Evolutionary conservation across 192 early-diverging fungal species (phyloP).

Genomic region (Coemansia sp.): DNA sequence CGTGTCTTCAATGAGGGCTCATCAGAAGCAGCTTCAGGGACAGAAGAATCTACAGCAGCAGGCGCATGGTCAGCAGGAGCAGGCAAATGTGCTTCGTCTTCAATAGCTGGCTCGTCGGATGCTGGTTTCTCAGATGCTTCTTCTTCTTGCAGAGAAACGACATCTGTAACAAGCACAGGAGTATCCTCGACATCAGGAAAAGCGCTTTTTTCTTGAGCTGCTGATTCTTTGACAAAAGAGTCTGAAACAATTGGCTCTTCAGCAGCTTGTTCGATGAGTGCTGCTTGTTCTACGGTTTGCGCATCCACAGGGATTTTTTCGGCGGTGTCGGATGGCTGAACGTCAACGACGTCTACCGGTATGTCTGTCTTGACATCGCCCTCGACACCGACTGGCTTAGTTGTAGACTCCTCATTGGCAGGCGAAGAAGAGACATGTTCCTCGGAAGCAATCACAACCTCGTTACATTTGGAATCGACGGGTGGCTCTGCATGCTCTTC

Average conservation of each 20-base stretch:
- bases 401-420: background rate
- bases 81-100: background rate
- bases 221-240: too few relatives aligned
- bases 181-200: background rate
- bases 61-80: background rate
- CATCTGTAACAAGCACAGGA: background rate
- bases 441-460: background rate
- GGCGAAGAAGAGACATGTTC: background rate
- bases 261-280: background rate
- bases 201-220: background rate
- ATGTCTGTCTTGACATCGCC: background rate
- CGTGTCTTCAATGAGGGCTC: background rate
- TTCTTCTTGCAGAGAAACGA: background rate
- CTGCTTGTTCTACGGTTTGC: background rate
- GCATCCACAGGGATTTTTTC: background rate
- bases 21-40: background rate
- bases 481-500: constrained; percentile 5
- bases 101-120: background rate
- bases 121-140: background rate
- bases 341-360: background rate
- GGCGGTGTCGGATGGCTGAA: background rate
- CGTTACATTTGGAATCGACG: background rate
- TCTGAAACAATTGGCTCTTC: background rate
- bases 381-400: background rate
- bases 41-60: background rate